Conservation (phyloP, 2,329 filamentous ascomycete species). For the Fusarium armeniacum region DNA sequence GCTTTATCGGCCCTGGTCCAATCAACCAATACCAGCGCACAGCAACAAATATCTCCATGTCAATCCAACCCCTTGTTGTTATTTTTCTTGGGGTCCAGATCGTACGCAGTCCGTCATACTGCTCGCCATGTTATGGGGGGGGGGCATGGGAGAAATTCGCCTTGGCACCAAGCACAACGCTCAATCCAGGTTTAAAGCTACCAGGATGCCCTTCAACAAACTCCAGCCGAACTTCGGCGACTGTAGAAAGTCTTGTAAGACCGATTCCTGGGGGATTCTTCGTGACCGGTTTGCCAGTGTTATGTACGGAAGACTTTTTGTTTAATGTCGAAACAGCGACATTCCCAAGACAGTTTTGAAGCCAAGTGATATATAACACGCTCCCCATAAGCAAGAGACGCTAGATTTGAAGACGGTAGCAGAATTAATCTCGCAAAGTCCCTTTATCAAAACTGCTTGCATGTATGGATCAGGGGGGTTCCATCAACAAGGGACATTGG, state of each 20-base stretch:
- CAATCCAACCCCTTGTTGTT: background rate
- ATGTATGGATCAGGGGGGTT: no score
- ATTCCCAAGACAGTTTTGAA: no score
- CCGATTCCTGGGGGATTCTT: background rate
- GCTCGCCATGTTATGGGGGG: background rate
- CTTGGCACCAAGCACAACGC: background rate
- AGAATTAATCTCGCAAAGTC: no score
- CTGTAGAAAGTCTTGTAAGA: background rate
- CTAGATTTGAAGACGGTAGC: no score
- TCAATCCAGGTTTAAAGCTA: background rate
- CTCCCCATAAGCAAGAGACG: no score
- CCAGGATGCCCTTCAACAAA: rapidly evolving
- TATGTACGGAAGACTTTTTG: no score
- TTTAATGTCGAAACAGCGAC: no score
- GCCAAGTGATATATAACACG: rapidly evolving
- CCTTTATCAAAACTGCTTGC: no score
- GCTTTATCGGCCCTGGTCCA: background rate
- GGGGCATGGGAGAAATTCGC: background rate
- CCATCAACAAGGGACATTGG: no score
- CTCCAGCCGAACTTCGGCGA: background rate
- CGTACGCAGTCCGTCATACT: conserved; percentile 2
- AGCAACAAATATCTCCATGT: background rate
- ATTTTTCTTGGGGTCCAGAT: background rate
- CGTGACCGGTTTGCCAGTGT: no score
- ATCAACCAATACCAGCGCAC: background rate